Base-by-base conservation (phyloP, 2,329 filamentous ascomycete species). In the Paraphaeosphaeria sporulosa region DNA sequence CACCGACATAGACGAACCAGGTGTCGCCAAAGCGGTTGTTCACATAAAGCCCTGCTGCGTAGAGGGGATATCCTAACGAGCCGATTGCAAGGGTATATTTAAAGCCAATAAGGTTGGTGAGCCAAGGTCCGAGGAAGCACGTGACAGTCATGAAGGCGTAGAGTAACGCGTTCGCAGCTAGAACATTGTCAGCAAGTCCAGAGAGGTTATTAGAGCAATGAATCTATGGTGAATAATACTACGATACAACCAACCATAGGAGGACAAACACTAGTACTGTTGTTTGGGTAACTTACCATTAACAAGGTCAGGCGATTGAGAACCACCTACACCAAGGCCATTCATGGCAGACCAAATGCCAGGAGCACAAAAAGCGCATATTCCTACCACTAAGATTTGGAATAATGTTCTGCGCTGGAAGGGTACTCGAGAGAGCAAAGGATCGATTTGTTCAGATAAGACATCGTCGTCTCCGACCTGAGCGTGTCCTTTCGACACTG, bases 341-440 rank as follows among this genome's bases (percentile, higher is more conserved):
- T 68, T 66, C 54, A 68, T 66, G n/a, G 65, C 65, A 21, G 43
- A 57, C 65, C 65, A 68, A 12, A 66, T 53, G 4, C 64, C 64
- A 25, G 65, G 65, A 1, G 63, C 61, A 27, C 58, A 63, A 38
- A 67, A 63, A 34, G 60, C 60, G 43, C 59, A 65, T 50, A 57
- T 49, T 21, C 63, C 63, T 2, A 65, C 63, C 15, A 64, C 58
- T 8, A 64, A 50, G 44, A 65, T 65, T 25, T 67, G 56, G 44
- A 66, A 66, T 7, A 64, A 54, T 2, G 61, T 64, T 10, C 32
- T 63, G 42, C 65, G 61, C 36, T 13, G 4, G 19, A 44, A 44
- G 8, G 42, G 42, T 44, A 19, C 19, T 44, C 42, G 42, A 9
- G 21, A 44, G 6, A 25, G 17, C 42, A n/a, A 44, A 44, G 42